Percentiles rank a stretch among this genome's conserved stretches.
Conservation (phyloP, 768 basidiomycete genomes). For the Lyophyllum atratum region DNA sequence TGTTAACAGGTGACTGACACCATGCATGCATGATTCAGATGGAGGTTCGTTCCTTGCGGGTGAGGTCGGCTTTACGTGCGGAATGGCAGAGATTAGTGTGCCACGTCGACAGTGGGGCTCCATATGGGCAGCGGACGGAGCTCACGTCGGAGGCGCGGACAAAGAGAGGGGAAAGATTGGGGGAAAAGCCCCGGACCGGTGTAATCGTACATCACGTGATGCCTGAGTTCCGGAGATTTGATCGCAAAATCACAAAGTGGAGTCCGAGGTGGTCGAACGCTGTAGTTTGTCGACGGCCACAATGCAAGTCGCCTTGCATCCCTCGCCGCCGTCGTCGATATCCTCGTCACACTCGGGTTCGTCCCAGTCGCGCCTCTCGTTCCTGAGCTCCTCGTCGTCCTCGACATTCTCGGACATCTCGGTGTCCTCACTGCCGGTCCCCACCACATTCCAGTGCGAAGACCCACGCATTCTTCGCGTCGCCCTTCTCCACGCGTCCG, state of each 20-base stretch:
- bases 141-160: background rate
- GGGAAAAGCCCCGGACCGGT: too few relatives aligned
- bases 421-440: conserved; percentile 26
- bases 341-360: conserved; percentile 24
- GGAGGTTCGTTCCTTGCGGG: background rate
- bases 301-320: conserved; percentile 1
- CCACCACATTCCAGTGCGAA: conserved; percentile 37
- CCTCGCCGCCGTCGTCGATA: conserved; percentile 24
- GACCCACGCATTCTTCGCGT: conserved; percentile 51
- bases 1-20: background rate
- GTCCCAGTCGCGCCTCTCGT: conserved; percentile 29
- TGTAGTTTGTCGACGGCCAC: background rate
- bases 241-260: background rate
- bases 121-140: background rate
- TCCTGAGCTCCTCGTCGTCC: conserved; percentile 31
- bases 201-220: background rate
- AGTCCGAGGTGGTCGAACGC: background rate
- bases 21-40: background rate
- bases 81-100: background rate
- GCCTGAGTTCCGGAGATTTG: background rate
- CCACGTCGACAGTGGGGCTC: background rate
- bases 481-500: conserved; percentile 41
- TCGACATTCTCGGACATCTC: conserved; percentile 41
- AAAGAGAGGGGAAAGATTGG: background rate
- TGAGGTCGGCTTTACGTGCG: background rate